Evolutionary conservation across 2,329 filamentous ascomycete genomes (phyloP), one percentile per base, ranked within the genome.

Genomic region (Gliomastix tumulicola): DNA sequence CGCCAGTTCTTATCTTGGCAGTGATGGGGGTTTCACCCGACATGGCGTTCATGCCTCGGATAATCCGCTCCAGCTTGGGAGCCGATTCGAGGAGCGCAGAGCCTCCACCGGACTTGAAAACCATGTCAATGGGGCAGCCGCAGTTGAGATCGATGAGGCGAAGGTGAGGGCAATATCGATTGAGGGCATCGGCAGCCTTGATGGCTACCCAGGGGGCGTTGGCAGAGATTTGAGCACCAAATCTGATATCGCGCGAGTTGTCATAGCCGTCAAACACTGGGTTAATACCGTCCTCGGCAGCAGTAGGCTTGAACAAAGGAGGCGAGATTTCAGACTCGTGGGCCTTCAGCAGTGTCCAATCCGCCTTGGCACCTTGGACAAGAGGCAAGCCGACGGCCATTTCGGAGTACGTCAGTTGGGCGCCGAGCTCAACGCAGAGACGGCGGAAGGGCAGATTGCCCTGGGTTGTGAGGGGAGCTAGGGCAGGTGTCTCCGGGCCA

Each of bases 391-490:
- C 82, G 75, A 98, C 85, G 5, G 90, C 92, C 92, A 98, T 98
- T 62, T 98, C 92, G 1, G 90, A 97, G 67, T 95, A 98, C 1
- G 92, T 98, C 34, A 94, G 71, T 54, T 96, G 84, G 20, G 88
- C 89, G 23, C 92, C 92, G 18, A 97, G 74, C 38, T 89, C 84
- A 11, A 88, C 82, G 53, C 89, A 96, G 21, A 98, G 76, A 34
- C 92, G 79, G 39, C 92, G 82, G 67, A 95, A 98, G 2, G 92
- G 92, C 33, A 97, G 71, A 51, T 98, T 98, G 32, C 92, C 92
- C 62, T 97, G 92, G 0, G 92, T 98, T 2, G 92, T 98, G 34
- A 98, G 71, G 23, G 92, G 92, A 5, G 92, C 92, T n/a, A 98
- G 69, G 10, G 89, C 79, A 1, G 92, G 92, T 3, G 92, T 98